phyloP scores from a whole-genome alignment of 176 grass and related monocot species.

The Saccharum officinarum region DNA sequence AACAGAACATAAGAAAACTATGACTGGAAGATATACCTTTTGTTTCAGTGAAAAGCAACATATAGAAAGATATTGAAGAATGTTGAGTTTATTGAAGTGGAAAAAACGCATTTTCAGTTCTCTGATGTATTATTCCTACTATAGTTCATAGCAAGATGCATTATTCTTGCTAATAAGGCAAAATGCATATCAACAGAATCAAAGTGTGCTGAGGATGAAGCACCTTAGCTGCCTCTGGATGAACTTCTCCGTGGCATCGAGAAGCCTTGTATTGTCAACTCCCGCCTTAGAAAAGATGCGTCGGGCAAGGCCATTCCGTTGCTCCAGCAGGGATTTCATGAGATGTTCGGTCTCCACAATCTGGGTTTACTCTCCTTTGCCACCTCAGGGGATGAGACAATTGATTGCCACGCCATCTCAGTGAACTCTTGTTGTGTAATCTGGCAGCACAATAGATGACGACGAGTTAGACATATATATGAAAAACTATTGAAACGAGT shows the following conservation, averaged over 20 bases:
- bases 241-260: constrained; percentile 83
- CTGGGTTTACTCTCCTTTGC: constrained; percentile 95
- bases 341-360: constrained; percentile 97
- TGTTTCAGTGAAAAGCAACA: background rate
- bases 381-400: constrained; percentile 81
- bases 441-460: constrained; percentile 28
- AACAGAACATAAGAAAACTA: background rate
- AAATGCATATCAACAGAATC: background rate
- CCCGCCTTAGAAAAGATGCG: constrained; percentile 95
- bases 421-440: constrained; percentile 99
- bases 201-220: background rate
- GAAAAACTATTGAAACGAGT: background rate
- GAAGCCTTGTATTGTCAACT: constrained; percentile 92
- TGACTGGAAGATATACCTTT: background rate
- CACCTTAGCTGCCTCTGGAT: constrained; percentile 97
- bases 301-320: constrained; percentile 92
- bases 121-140: background rate
- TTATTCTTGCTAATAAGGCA: too few relatives aligned
- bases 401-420: constrained; percentile 95
- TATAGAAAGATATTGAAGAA: background rate
- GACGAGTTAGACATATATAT: background rate
- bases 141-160: background rate
- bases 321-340: constrained; percentile 95
- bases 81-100: background rate
- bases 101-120: background rate